A percentile compares a stretch with the other conserved stretches of the same genome.
Evolutionary conservation across 2,329 filamentous ascomycete species (phyloP).

Genomic region (Bimuria novae-zelandiae): DNA sequence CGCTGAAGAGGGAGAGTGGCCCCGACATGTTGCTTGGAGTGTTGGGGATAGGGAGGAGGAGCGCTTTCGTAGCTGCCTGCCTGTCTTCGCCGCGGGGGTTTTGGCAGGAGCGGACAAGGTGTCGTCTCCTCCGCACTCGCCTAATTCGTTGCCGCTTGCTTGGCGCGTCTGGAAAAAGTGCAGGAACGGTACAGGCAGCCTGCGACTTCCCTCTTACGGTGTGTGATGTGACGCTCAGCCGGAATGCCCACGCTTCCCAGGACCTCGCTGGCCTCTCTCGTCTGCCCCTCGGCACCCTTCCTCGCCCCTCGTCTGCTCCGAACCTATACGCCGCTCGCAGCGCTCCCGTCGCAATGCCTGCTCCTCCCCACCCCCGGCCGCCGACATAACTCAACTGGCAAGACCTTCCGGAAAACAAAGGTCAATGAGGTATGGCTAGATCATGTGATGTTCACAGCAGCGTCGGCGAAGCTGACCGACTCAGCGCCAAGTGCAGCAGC

Average conservation of each 20-base stretch:
- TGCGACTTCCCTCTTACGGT: slow-evolving; percentile 2
- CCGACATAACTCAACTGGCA: slow-evolving; percentile 18
- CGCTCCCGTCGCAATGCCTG: slow-evolving; percentile 10
- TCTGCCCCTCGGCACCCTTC: slow-evolving; percentile 44
- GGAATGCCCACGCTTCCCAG: slow-evolving; percentile 23
- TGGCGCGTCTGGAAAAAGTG: slow-evolving; percentile 16
- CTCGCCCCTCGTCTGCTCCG: slow-evolving; percentile 39
- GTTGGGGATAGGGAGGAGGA: slow-evolving; percentile 8
- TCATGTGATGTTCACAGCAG: background rate
- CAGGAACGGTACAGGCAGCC: background rate
- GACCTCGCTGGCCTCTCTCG: slow-evolving; percentile 32
- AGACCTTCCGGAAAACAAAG: slow-evolving; percentile 12
- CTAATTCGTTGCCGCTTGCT: slow-evolving; percentile 28
- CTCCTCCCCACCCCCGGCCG: slow-evolving; percentile 6
- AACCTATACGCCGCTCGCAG: slow-evolving; percentile 15
- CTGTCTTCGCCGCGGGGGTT: slow-evolving; percentile 19
- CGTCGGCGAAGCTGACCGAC: background rate
- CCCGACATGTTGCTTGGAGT: slow-evolving; percentile 49
- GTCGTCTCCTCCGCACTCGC: slow-evolving; percentile 33
- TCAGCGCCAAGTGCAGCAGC: background rate
- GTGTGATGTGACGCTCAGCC: background rate
- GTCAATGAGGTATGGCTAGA: background rate
- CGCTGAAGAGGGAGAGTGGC: slow-evolving; percentile 59
- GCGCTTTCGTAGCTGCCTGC: slow-evolving; percentile 11
- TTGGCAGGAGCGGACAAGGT: slow-evolving; percentile 24